phyloP scores from a whole-genome alignment of 352 stramenopile genomes.

The Lagenidium giganteum region DNA sequence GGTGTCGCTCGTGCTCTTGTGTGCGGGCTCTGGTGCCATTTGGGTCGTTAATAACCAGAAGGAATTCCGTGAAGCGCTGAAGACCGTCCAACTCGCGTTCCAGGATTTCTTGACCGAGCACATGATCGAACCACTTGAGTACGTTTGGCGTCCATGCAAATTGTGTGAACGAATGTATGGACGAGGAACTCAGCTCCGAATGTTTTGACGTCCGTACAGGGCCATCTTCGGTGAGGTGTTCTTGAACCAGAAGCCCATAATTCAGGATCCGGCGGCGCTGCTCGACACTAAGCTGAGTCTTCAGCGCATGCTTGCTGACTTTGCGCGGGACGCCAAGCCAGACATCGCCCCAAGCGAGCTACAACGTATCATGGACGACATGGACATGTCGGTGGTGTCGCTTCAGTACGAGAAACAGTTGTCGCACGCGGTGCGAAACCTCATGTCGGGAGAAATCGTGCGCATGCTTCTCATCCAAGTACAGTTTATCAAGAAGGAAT shows the following conservation, averaged over 20 bases:
- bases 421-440: constrained; percentile 54
- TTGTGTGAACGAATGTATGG: constrained; percentile 1
- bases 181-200: no score
- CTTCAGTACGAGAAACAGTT: constrained; percentile 42
- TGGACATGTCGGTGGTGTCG: constrained; percentile 44
- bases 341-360: constrained; percentile 23
- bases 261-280: constrained; percentile 72
- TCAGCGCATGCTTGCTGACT: constrained; percentile 76
- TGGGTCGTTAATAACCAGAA: constrained; percentile 67
- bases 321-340: constrained; percentile 72
- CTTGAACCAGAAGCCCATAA: constrained; percentile 81
- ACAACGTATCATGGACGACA: constrained; percentile 22
- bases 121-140: constrained; percentile 73
- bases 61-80: constrained; percentile 47
- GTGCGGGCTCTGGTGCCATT: constrained; percentile 42
- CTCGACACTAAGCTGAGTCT: constrained; percentile 78
- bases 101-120: constrained; percentile 77
- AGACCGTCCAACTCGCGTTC: constrained; percentile 29
- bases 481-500: constrained; percentile 88
- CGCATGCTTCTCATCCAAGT: constrained; percentile 86
- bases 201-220: constrained; percentile 16
- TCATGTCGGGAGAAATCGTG: constrained; percentile 83
- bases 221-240: constrained; percentile 76
- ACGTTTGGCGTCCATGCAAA: constrained; percentile 2
- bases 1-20: constrained; percentile 44